Evolutionary conservation across 2,329 filamentous ascomycete genomes (phyloP).

Genomic region (Microdochium nivale): DNA sequence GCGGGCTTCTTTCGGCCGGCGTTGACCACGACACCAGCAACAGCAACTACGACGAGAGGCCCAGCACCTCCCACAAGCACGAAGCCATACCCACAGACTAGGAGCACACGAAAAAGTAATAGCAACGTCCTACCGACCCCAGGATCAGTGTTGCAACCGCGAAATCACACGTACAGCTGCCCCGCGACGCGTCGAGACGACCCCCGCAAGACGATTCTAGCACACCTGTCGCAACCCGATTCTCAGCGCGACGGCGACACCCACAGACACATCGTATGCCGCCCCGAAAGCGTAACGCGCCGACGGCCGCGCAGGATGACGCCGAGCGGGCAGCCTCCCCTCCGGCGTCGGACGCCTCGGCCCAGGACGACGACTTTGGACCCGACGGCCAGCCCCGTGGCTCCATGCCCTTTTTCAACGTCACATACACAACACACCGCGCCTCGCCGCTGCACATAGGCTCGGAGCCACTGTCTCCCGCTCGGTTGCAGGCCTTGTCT

Average conservation of each 20-base stretch:
- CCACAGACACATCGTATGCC: not conserved
- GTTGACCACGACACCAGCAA: not conserved
- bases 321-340: slow-evolving; percentile 11
- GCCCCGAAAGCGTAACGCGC: not conserved
- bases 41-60: not conserved
- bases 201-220: not conserved
- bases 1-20: not conserved
- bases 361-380: slow-evolving; percentile 7
- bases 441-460: slow-evolving; percentile 45
- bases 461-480: slow-evolving; percentile 22
- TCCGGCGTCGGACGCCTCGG: slow-evolving; percentile 3
- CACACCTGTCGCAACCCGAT: not conserved
- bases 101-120: not conserved
- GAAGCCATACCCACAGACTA: not conserved
- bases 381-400: slow-evolving; percentile 14
- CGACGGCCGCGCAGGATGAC: not conserved
- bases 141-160: not conserved
- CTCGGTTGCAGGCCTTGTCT: slow-evolving; percentile 33
- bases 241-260: not conserved
- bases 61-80: too few species aligned
- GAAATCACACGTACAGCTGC: not conserved
- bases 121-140: not conserved
- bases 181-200: not conserved
- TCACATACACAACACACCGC: slow-evolving; percentile 48
- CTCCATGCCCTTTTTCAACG: slow-evolving; percentile 42